Evolutionary conservation across 768 basidiomycete genomes (phyloP).

Genomic region (Suillus luteus): DNA sequence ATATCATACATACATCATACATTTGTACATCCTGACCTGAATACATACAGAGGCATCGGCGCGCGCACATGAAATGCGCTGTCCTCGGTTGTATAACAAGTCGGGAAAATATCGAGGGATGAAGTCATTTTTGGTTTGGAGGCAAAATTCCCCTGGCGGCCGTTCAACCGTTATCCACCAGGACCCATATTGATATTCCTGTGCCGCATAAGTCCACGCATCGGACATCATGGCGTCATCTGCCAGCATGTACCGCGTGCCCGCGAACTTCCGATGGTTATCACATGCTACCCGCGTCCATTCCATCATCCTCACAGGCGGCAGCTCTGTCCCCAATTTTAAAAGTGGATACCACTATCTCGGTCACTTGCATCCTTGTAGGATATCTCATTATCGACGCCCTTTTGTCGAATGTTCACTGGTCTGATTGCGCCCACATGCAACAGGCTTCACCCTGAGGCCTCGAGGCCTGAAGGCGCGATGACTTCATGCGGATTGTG

Average conservation of each 20-base stretch:
- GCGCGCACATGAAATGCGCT: slow-evolving; percentile 5
- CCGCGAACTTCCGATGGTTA: neutral
- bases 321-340: neutral
- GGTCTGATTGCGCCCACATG: neutral
- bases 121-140: neutral
- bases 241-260: neutral
- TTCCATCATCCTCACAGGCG: neutral
- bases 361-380: neutral
- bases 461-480: neutral
- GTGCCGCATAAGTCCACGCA: slow-evolving; percentile 4
- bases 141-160: neutral
- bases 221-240: neutral
- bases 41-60: neutral
- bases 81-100: neutral
- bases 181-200: neutral
- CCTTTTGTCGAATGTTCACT: neutral
- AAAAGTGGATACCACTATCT: neutral
- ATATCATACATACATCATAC: slow-evolving; percentile 9
- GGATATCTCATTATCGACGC: neutral
- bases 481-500: neutral
- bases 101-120: neutral
- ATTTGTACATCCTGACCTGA: slow-evolving; percentile 2
- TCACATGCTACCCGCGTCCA: neutral
- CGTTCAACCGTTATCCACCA: neutral
- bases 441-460: neutral